Base-by-base conservation (phyloP, 129 eudicot species). In the Chrysanthemum lavandulifolium region DNA sequence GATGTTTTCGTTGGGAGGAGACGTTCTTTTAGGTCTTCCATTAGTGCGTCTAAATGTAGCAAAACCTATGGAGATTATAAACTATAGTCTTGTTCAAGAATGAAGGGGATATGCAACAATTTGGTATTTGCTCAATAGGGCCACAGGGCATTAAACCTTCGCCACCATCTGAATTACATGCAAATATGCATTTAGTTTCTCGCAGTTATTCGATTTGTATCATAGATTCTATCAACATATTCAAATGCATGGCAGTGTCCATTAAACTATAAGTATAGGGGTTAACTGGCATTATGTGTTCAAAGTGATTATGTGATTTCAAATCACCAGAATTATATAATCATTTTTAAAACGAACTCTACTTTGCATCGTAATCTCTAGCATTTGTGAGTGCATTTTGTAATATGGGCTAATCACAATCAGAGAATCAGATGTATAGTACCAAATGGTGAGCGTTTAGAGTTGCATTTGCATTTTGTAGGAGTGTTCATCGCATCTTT, bases 1-100 rank as follows among this genome's bases (percentile, higher is more conserved):
- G 87, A 78, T 14, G 88, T 88, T 83, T 78, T 90, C 21, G 89
- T 78, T 27, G 82, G 72, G 53, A 94, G 92, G 64, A 90, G 81
- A 49, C 89, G 89, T 69, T 91, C 93, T 71, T 84, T 88, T 70
- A 90, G 84, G 82, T 94, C 97, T 69, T 86, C 85, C 99, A 90
- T 90, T 60, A 31, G 65, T 18, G 50, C 15, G 12, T 64, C 79
- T 77, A 61, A 69, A 62, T 67, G 80, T 79, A 62, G 70, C 60
- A 69, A 60, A 40, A 76, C 10, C 5, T 4, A 54, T 5, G 40
- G 31, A 31, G 63, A 33, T 21, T 29, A 59, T 12, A 40, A 40
- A 40, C 47, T 6, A 40, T 40, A 6, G 47, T 40, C 47, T 7
- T 7, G 10, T 40, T 40, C 47, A 40, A 40, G 47, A 40, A 40